Evolutionary conservation across 108 stramenopile genomes (phyloP).

Genomic region (Cyclotella sp.): DNA sequence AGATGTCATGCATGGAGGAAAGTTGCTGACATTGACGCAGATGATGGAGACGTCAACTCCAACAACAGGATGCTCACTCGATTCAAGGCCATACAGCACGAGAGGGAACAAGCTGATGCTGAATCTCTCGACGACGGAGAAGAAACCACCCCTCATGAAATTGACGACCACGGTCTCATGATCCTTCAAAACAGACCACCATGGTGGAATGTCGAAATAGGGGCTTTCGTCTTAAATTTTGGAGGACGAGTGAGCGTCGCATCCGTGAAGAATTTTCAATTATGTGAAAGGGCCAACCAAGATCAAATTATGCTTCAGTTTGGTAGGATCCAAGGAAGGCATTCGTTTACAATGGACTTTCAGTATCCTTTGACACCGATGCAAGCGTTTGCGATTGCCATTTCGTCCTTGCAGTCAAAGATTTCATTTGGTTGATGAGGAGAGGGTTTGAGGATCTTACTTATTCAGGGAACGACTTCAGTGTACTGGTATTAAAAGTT

Average conservation of each 20-base stretch:
- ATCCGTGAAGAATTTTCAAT: slow-evolving; percentile 90
- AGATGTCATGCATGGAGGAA: slow-evolving; percentile 55
- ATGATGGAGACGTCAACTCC: slow-evolving; percentile 21
- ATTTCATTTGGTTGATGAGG: slow-evolving; percentile 69
- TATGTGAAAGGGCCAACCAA: slow-evolving; percentile 78
- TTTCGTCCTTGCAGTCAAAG: slow-evolving; percentile 87
- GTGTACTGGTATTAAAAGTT: too few species aligned
- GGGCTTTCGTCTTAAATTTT: slow-evolving; percentile 90
- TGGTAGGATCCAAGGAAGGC: slow-evolving; percentile 88
- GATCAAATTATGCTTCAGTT: slow-evolving; percentile 89
- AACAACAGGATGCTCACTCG: slow-evolving; percentile 66
- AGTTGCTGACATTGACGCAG: slow-evolving; percentile 40
- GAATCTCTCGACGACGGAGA: slow-evolving; percentile 16
- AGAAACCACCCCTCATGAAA: slow-evolving; percentile 14
- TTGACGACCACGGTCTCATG: slow-evolving; percentile 69
- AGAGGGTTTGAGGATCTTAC: not conserved
- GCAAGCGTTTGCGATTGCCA: slow-evolving; percentile 92
- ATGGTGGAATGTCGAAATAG: slow-evolving; percentile 90
- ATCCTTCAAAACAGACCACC: slow-evolving; percentile 86
- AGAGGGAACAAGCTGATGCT: slow-evolving; percentile 18
- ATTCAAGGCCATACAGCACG: slow-evolving; percentile 74
- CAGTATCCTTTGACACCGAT: slow-evolving; percentile 83
- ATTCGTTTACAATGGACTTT: slow-evolving; percentile 91
- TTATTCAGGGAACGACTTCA: too few species aligned
- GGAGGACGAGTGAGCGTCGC: slow-evolving; percentile 89